Conservation (phyloP, 2,329 filamentous ascomycete species). For the Coniella lustricola region DNA sequence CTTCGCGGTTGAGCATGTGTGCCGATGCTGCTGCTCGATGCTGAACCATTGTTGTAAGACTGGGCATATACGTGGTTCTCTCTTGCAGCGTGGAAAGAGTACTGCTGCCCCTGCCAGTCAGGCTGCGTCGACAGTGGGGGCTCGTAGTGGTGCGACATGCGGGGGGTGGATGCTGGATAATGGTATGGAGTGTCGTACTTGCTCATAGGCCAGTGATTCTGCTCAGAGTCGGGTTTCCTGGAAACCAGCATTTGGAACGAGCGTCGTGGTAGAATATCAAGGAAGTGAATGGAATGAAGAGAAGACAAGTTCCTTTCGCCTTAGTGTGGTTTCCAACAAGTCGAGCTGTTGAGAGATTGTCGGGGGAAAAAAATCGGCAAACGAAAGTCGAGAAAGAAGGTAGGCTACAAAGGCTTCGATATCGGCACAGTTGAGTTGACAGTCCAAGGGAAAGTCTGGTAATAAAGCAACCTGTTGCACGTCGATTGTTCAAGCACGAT, state of each 20-base stretch:
- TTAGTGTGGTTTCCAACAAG: background rate
- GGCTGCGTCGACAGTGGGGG: constrained; percentile 45
- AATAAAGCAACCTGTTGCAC: no score
- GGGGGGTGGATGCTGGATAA: constrained; percentile 39
- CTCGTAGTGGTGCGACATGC: constrained; percentile 53
- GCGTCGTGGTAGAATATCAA: constrained; percentile 12
- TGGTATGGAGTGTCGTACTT: constrained; percentile 42
- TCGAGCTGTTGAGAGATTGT: background rate
- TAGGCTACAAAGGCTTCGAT: no score
- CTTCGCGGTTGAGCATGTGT: constrained; percentile 33
- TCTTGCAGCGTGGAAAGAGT: constrained; percentile 41
- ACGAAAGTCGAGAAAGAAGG: no score
- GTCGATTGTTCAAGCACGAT: no score
- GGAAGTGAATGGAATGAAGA: no score
- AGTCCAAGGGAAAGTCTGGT: no score
- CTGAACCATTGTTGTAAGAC: constrained; percentile 34
- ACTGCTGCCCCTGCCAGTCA: constrained; percentile 48
- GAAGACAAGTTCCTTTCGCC: no score
- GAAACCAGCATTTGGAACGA: constrained; percentile 49
- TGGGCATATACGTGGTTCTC: constrained; percentile 39
- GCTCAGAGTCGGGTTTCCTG: constrained; percentile 46
- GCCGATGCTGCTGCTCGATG: constrained; percentile 29
- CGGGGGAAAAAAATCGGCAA: no score
- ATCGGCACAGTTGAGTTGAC: no score
- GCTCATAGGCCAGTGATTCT: constrained; percentile 48